Evolutionary conservation across 2,329 filamentous ascomycete genomes (phyloP).

Genomic region (Cytospora leucostoma): DNA sequence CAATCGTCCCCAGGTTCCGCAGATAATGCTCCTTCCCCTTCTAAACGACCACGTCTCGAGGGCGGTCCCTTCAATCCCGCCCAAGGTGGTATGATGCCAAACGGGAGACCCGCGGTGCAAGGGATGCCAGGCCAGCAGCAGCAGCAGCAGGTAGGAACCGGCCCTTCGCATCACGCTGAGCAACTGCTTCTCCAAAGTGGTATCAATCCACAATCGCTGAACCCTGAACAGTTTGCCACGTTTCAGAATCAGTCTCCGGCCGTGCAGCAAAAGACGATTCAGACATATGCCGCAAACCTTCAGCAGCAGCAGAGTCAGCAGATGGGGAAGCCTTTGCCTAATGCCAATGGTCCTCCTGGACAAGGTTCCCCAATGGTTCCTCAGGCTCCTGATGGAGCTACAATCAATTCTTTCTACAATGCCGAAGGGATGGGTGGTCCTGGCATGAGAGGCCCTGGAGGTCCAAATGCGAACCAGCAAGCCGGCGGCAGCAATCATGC

Average conservation of each 20-base stretch:
- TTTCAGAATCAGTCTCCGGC: constrained; percentile 57
- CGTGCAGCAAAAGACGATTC: constrained; percentile 79
- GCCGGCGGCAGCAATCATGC: constrained; percentile 71
- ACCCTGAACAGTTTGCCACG: constrained; percentile 72
- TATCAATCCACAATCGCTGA: constrained; percentile 74
- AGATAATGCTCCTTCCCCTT: constrained; percentile 89
- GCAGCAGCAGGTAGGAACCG: constrained; percentile 63
- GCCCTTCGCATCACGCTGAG: constrained; percentile 47
- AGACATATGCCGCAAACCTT: constrained; percentile 83
- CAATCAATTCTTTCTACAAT: constrained; percentile 64
- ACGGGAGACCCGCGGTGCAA: constrained; percentile 67
- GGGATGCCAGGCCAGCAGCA: constrained; percentile 68
- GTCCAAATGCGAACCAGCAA: constrained; percentile 49
- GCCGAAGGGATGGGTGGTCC: constrained; percentile 59
- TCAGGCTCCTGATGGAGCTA: constrained; percentile 66
- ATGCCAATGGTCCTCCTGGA: constrained; percentile 68
- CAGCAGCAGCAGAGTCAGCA: constrained; percentile 79
- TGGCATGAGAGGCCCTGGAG: constrained; percentile 56
- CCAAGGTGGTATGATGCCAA: constrained; percentile 70
- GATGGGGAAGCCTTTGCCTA: constrained; percentile 81
- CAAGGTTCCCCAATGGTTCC: constrained; percentile 84
- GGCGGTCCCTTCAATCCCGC: constrained; percentile 71
- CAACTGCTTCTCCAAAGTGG: constrained; percentile 68
- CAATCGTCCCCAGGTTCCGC: constrained; percentile 79
- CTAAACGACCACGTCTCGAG: constrained; percentile 82